Percentiles rank a stretch among this genome's conserved stretches.
phyloP scores from a whole-genome alignment of 768 basidiomycete species.

The Phlegmacium glaucopus region DNA sequence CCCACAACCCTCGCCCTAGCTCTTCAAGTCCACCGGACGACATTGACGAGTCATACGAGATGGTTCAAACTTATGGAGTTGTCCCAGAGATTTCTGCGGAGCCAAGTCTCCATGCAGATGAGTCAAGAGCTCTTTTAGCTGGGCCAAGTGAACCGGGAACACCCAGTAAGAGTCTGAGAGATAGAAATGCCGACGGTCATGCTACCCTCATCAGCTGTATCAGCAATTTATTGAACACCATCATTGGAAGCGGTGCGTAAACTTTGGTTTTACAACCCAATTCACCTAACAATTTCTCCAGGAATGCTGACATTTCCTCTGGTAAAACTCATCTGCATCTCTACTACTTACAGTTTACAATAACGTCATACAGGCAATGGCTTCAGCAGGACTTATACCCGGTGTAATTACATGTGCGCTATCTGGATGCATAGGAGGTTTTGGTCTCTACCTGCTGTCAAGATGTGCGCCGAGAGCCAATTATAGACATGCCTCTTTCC shows the following conservation, averaged over 20 bases:
- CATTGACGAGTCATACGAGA: conserved; percentile 42
- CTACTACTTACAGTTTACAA: conserved; percentile 4
- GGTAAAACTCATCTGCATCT: conserved; percentile 33
- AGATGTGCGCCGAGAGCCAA: conserved; percentile 75
- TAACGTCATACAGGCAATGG: conserved; percentile 65
- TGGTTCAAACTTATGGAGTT: conserved; percentile 71
- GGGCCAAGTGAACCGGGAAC: conserved; percentile 18
- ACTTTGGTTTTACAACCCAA: conserved; percentile 6
- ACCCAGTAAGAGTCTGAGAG: conserved; percentile 19
- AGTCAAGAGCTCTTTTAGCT: conserved; percentile 61
- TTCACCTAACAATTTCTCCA: conserved; percentile 23
- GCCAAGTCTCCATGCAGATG: conserved; percentile 30
- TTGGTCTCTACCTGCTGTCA: conserved; percentile 88
- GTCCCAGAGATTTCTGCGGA: conserved; percentile 34
- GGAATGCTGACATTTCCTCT: conserved; percentile 89
- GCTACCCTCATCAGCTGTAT: conserved; percentile 67
- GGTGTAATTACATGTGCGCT: conserved; percentile 86
- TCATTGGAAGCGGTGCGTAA: conserved; percentile 81
- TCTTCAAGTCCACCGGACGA: neutral
- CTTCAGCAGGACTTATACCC: conserved; percentile 85
- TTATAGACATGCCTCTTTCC: conserved; percentile 78
- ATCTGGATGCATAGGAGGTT: conserved; percentile 71
- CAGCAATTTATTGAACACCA: conserved; percentile 85
- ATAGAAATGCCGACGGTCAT: conserved; percentile 50
- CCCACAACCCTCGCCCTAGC: no score